Base-by-base conservation (phyloP, 2,329 filamentous ascomycete genomes). In the Gyromitra esculenta region DNA sequence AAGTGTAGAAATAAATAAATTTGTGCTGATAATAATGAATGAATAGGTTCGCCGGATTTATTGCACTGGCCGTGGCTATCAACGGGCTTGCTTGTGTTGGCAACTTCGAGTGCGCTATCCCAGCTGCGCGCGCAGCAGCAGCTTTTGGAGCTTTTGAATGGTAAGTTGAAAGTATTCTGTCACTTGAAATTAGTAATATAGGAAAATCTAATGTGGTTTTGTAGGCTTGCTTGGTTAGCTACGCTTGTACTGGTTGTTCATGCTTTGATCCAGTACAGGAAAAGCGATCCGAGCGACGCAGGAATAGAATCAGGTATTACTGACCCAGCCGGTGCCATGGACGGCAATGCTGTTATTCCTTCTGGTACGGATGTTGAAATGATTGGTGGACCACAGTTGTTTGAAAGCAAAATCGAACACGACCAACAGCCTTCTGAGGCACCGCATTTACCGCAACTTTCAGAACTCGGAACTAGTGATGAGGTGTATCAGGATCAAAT, bases 61-160 rank as follows among this genome's bases (percentile, higher is more conserved):
- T 79, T 59, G 78, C 78, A n/a, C 56, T 78, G 9, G 78, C 78
- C 5, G 77, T 65, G 52, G 68, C 37, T 52, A 77, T 78, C 41
- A 50, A 66, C 11, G 13, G 11, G 18, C 13, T 69, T 25, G 11
- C 9, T 6, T 77, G 76, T 18, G 6, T 18, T 15, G 25, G 11
- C 21, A 1, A 1, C 25, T 60, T 35, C 43, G 41, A 39, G 13
- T 77, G 78, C 43, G 18, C 68, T 48, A 63, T 73, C 54, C 31
- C 48, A 7, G 66, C 77, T 43, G 77, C 78, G n/a, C 74, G 65
- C 54, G 78, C 78, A 37, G 78, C 77, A 50, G 63, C 71, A n/a
- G 75, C 41, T 43, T 77, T 79, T 25, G 78, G 77, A 5, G 77
- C 77, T 13, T 79, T 79, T 69, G 69, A 72, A 71, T 79, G 78